phyloP scores from a whole-genome alignment of 2,329 filamentous ascomycete species.

The Aspergillus ruber region DNA sequence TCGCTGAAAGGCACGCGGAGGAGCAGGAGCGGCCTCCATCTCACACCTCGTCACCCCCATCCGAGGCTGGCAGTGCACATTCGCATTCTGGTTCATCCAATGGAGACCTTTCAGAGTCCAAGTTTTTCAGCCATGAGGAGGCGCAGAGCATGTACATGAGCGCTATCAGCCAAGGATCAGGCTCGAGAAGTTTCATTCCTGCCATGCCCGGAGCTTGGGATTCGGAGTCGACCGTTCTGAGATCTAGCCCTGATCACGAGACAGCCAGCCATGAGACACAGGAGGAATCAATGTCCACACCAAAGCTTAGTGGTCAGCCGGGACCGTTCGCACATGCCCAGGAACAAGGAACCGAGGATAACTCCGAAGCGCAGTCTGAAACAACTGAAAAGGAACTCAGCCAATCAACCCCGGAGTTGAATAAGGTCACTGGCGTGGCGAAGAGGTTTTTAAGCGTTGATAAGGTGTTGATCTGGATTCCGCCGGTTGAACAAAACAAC shows the following conservation, averaged over 20 bases:
- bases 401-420: slow-evolving; percentile 11
- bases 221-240: slow-evolving; percentile 14
- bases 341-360: slow-evolving; percentile 1
- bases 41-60: slow-evolving; percentile 11
- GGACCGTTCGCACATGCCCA: slow-evolving; percentile 10
- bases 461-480: slow-evolving; percentile 30
- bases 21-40: slow-evolving; percentile 2
- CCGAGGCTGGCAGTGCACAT: slow-evolving; percentile 18
- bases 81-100: slow-evolving; percentile 18
- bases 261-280: slow-evolving; percentile 4
- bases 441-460: slow-evolving; percentile 32
- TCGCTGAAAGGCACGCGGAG: not conserved
- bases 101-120: slow-evolving; percentile 41
- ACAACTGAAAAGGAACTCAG: slow-evolving; percentile 11
- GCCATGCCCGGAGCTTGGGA: slow-evolving; percentile 41
- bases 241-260: not conserved
- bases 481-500: slow-evolving; percentile 15
- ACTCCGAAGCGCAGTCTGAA: slow-evolving; percentile 7
- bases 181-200: slow-evolving; percentile 21
- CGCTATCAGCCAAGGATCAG: slow-evolving; percentile 45
- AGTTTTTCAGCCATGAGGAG: slow-evolving; percentile 43
- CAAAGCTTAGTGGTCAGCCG: slow-evolving; percentile 20
- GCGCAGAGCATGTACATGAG: slow-evolving; percentile 51
- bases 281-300: slow-evolving; percentile 20
- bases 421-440: slow-evolving; percentile 21